phyloP scores from a whole-genome alignment of 345 rosid species.

The Abelmoschus esculentus region DNA sequence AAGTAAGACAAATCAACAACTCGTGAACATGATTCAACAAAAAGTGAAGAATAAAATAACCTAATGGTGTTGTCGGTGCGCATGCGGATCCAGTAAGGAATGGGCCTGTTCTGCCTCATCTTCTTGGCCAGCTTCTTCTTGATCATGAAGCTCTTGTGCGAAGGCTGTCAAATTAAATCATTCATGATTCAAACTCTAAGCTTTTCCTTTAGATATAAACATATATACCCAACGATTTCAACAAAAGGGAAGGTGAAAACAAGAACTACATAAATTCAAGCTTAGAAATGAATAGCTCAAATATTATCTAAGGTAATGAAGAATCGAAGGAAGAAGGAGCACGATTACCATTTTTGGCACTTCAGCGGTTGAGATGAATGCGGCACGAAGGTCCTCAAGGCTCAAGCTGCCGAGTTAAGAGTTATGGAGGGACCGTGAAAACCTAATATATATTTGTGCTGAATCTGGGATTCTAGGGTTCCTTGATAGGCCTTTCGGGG shows the following conservation, averaged over 20 bases:
- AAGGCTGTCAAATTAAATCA: slow-evolving; percentile 44
- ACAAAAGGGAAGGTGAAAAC: neutral
- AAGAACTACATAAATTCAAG: neutral
- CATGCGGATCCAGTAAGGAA: slow-evolving; percentile 72
- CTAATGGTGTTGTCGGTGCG: slow-evolving; percentile 66
- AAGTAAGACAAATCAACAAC: neutral
- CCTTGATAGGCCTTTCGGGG: neutral
- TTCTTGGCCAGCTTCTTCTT: slow-evolving; percentile 76
- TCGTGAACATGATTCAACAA: neutral
- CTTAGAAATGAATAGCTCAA: neutral
- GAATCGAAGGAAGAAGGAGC: neutral
- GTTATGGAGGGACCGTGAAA: neutral
- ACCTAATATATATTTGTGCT: neutral
- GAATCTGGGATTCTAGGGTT: slow-evolving; percentile 3
- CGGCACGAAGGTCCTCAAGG: neutral
- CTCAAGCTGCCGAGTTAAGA: neutral
- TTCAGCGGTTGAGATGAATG: neutral
- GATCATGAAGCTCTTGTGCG: slow-evolving; percentile 81
- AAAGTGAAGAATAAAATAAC: slow-evolving; percentile 11
- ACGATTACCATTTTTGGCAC: neutral
- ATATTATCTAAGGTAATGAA: neutral
- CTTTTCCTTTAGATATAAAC: neutral
- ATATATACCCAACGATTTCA: neutral
- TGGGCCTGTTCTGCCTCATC: slow-evolving; percentile 78
- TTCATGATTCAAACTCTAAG: neutral